Base-by-base conservation (phyloP, 202 grass and related monocot species). In the Brachypodium distachyon region DNA sequence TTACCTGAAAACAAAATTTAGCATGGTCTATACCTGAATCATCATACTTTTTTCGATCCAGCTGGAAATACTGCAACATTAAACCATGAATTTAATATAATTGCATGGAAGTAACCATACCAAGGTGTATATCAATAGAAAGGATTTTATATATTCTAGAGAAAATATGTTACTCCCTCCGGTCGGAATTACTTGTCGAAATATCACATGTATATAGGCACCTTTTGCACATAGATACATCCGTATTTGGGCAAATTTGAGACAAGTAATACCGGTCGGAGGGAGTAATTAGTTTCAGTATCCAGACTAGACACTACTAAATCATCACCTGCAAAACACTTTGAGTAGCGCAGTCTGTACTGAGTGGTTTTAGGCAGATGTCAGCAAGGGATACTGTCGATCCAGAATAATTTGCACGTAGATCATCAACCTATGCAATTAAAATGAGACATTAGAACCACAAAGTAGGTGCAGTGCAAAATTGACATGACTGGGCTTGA, bases 1-100 rank as follows among this genome's bases (percentile, higher is more conserved):
- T 81, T 85, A 95, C 96, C 91, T 98, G 76, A 75, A 98, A 98
- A 84, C 96, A 98, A 50, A 92, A 98, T 57, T 89, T 79, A 70
- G 87, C 89, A 85, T 98, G 96, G 3, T 90, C 85, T 76, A 98
- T 79, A 58, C 91, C 85, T 19, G 21, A 63, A 82, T 54, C 76
- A 90, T 89, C 86, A 77, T 89, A 90, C 1, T 77, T 92, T 85
- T 94, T 77, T 78, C 89, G 73, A 87, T 98, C 82, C 96, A 98
- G 75, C 91, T 95, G 86, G 82, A 92, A 98, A 90, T 98, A 98
- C 96, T 98, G 96, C 58, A 65, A 54, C 34, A 83, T 70, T 51
- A 74, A 55, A 42, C 49, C 41, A 36, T 78, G 59, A 81, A 1
- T 80, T 78, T 28, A 75, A 67, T 77, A 74, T 44, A 3, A 6